phyloP scores from a whole-genome alignment of 202 grass and related monocot genomes.

The Carex sylvatica region DNA sequence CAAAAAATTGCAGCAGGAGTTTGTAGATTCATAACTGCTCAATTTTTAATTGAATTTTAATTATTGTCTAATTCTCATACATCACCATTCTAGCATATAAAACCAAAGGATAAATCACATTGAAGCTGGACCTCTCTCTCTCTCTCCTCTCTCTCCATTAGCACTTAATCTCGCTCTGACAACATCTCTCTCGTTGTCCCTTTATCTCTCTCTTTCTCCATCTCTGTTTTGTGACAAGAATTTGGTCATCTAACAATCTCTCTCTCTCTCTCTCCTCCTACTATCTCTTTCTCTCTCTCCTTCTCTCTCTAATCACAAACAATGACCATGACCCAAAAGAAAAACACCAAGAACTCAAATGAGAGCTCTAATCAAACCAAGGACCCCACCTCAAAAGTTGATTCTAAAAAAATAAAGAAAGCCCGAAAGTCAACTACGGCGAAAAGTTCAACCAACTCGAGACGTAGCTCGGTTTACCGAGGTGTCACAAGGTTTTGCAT shows the following conservation, averaged over 20 bases:
- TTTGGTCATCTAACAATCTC: conserved; percentile 49
- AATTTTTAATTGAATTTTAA: conserved; percentile 9
- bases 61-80: background rate
- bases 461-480: conserved; percentile 83
- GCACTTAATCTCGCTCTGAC: conserved; percentile 24
- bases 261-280: background rate
- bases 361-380: background rate
- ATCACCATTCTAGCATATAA: background rate
- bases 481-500: conserved; percentile 63
- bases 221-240: conserved; percentile 15
- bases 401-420: conserved; percentile 54
- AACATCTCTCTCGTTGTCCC: background rate
- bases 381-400: background rate
- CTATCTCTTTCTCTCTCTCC: background rate
- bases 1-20: background rate
- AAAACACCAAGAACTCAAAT: conserved; percentile 9
- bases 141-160: conserved; percentile 34
- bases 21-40: background rate
- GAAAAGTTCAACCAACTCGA: conserved; percentile 47
- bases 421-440: conserved; percentile 69
- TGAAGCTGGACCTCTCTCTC: conserved; percentile 6
- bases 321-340: conserved; percentile 64
- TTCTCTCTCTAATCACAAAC: background rate
- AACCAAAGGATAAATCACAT: background rate
- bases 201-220: conserved; percentile 9